Base-by-base conservation (phyloP, 768 basidiomycete genomes). In the Suillus plorans region DNA sequence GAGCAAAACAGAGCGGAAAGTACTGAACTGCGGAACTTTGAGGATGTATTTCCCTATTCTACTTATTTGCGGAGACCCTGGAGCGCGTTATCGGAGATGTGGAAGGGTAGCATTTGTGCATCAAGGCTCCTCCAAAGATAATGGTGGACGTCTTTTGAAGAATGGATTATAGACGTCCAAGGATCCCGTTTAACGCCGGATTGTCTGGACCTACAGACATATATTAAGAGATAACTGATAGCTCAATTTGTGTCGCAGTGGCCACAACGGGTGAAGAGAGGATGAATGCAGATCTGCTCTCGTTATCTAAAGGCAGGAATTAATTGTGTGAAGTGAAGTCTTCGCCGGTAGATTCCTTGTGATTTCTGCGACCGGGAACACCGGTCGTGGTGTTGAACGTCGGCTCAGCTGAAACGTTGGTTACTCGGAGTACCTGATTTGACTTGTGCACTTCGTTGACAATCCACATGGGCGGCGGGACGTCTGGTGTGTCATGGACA, bases 1-100 rank as follows among this genome's bases (percentile, higher is more conserved):
- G 37, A 71, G 65, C 14, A 64, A 61, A 42, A 65, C 37, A 45
- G 37, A 59, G 13, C 65, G 62, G 34, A 64, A 59, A 20, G 22
- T 62, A 61, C 69, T 63, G 20, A 60, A 36, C 18, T 9, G 49
- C 1, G 36, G 20, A 56, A 47, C 36, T 28, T 64, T 4, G 22
- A 6, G 25, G 13, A 12, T 28, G 12, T 65, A 9, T 37, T 60
- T 60, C 59, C 25, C 41, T 28, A 53, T 25, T 34, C 4, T 31
- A 53, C 18, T 53, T 34, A 9, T 18, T 31, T 5, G 14, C 7
- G 49, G 7, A 16, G 6, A 1, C 1, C 25, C 52, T 53, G 28
- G 18, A 28, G 16, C 14, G 18, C 10, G 31, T 16, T 31, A 34
- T 9, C 9, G 10, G 4, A 53, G 28, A 31, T 52, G 8, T 52